Base-by-base conservation (phyloP, 768 basidiomycete genomes). In the Mycena chlorophos region DNA sequence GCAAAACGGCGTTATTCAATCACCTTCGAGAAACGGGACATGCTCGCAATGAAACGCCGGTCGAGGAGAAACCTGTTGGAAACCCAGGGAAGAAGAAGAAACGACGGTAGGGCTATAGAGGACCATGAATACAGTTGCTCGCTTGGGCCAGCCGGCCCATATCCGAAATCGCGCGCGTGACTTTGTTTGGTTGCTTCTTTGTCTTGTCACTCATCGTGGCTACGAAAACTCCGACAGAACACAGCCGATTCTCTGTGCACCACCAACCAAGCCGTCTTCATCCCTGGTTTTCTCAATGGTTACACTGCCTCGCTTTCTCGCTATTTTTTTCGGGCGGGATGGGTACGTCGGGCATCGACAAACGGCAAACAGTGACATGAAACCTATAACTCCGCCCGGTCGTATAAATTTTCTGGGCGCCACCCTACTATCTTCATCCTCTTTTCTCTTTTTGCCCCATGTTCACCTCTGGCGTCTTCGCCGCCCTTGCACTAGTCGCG, bases 1-100 rank as follows among this genome's bases (percentile, higher is more conserved):
- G 84, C 65, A 84, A 83, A 60, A 90, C 88, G 1, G 87, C 84
- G 63, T 69, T 94, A 13, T 94, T 94, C 62, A 71, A 69, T 26
- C 91, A 94, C 66, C 79, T 94, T 58, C 79, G 77, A 22, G 78
- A 83, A 25, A 79, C 82, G 12, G 89, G 87, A 2, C 91, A 94
- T 69, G 89, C 89, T 5, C 66, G 78, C 23, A 84, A 82, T 29
- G 63, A 64, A 27, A 58, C 73, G 27, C 69, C 67, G n/a, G 61
- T 64, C 20, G 67, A 66, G 25, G 54, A 64, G 3, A 55, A 60
- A 3, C 66, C 69, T 14, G 59, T 60, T 54, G 61, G 68, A 16
- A 74, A 72, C 62, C 80, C 75, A 65, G 71, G 69, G 17, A 73
- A 71, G 63, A 78, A 73, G 61, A 65, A 59, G 22, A 74, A 69